phyloP scores from a whole-genome alignment of 495 filamentous ascomycete species.

The Pseudotulostoma volvatum region DNA sequence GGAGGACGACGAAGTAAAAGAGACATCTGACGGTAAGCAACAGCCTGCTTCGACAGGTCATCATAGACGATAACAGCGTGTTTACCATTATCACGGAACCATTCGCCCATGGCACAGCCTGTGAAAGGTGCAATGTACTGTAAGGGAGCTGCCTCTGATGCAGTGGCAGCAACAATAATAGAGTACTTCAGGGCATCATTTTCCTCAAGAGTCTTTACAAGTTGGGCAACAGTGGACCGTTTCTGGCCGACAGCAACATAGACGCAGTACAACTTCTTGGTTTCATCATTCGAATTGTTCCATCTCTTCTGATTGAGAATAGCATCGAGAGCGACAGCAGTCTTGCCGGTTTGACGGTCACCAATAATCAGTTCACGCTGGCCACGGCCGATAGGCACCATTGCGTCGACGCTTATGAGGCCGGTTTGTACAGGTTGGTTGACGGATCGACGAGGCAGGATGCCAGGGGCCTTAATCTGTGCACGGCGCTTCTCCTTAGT shows the following conservation, averaged over 20 bases:
- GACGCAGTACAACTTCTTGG: slow-evolving; percentile 97
- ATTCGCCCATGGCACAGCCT: slow-evolving; percentile 64
- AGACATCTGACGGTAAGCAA: slow-evolving; percentile 99
- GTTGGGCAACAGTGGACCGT: slow-evolving; percentile 96
- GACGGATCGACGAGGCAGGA: slow-evolving; percentile 91
- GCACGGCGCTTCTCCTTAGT: slow-evolving; percentile 85
- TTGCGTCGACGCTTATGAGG: slow-evolving; percentile 97
- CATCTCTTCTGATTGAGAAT: slow-evolving; percentile 99
- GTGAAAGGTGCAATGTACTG: slow-evolving; percentile 97
- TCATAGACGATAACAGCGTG: slow-evolving; percentile 91
- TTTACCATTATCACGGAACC: slow-evolving; percentile 81
- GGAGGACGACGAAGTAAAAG: slow-evolving; percentile 96
- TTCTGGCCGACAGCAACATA: slow-evolving; percentile 99
- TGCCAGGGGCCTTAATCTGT: slow-evolving; percentile 97
- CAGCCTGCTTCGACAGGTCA: slow-evolving; percentile 97
- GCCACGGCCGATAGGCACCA: slow-evolving; percentile 99
- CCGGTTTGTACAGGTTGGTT: slow-evolving; percentile 98
- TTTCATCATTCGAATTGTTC: slow-evolving; percentile 80
- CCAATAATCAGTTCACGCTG: slow-evolving; percentile 99
- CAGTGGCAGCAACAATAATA: slow-evolving; percentile 87
- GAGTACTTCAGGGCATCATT: slow-evolving; percentile 99
- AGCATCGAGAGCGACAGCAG: slow-evolving; percentile 92
- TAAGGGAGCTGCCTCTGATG: slow-evolving; percentile 86
- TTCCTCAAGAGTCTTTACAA: slow-evolving; percentile 99
- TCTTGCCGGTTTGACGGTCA: slow-evolving; percentile 99